phyloP scores from a whole-genome alignment of 768 basidiomycete genomes.

The Dacryopinax primogenitus region DNA sequence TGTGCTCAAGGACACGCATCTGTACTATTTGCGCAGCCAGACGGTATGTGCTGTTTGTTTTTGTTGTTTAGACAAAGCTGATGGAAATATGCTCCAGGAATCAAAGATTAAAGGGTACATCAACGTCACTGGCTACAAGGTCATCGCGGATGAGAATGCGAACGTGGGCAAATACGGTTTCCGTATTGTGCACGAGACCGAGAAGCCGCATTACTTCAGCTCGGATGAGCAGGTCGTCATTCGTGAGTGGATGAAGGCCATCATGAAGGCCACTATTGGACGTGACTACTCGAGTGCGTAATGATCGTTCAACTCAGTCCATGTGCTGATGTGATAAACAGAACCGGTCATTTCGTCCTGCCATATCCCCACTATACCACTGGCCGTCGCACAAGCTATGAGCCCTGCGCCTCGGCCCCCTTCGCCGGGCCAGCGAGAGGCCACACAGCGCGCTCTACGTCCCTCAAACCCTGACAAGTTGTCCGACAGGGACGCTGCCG shows the following conservation, averaged over 20 bases:
- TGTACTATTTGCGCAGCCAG: conserved; percentile 74
- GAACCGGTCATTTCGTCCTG: conserved; percentile 92
- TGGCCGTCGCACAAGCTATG: conserved; percentile 92
- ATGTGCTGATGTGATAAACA: conserved; percentile 24
- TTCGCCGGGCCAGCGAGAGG: conserved; percentile 73
- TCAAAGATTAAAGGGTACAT: conserved; percentile 94
- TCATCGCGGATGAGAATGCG: conserved; percentile 81
- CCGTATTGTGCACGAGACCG: conserved; percentile 77
- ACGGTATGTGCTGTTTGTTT: conserved; percentile 28
- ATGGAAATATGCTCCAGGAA: conserved; percentile 41
- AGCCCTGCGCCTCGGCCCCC: conserved; percentile 91
- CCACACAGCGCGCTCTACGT: conserved; percentile 74
- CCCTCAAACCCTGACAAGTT: conserved; percentile 76
- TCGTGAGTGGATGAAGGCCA: conserved; percentile 99
- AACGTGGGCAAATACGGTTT: conserved; percentile 92
- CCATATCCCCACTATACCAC: conserved; percentile 91
- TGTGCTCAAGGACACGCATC: conserved; percentile 78
- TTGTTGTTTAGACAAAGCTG: not conserved
- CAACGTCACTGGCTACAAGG: conserved; percentile 80
- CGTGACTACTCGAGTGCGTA: conserved; percentile 78
- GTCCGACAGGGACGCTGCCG: conserved; percentile 62
- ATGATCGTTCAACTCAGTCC: not conserved
- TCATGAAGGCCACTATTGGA: conserved; percentile 97
- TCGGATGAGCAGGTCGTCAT: conserved; percentile 73
- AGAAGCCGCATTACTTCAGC: conserved; percentile 82